Base-by-base conservation (phyloP, 176 grass and related monocot species). In the Phoenix dactylifera region DNA sequence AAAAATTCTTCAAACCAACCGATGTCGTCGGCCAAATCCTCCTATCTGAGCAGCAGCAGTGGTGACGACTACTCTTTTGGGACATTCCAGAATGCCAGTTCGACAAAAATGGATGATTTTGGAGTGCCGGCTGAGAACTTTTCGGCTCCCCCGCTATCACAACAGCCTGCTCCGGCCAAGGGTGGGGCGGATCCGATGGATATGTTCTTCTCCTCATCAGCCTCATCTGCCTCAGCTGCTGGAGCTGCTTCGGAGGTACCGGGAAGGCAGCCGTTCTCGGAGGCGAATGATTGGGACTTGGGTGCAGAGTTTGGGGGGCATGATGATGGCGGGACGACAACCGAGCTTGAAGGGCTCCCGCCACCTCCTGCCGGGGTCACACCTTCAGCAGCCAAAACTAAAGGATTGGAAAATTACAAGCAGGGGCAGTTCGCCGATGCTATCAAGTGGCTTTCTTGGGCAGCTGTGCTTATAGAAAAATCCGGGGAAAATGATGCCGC, bases 401-500 rank as follows among this genome's bases (percentile, higher is more conserved):
- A 88, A 55, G 93, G 92, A 54, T 70, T 91, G 87, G 93, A 97
- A 57, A 91, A 77, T 74, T 98, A 98, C 82, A 98, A 98, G 63
- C 73, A 86, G 51, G 93, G 93, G 57, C 93, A 93, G 70, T 98
- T 81, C 58, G 81, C 93, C 44, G 93, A 98, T 86, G 93, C 93
- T 26, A 98, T 98, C 57, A 98, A 98, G 72, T 98, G 87, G 87
- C 60, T 98, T 57, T 92, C 93, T 44, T 98, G 93, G 93, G 88
- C 88, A 59, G 58, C 89, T 62, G 26, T 86, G 56, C 88, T 98
- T 58, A 83, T 89, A 3, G 76, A 92, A 58, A 98, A 89, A 75
- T 74, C 81, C 15, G 82, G 87, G 24, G 83, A 89, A 56, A 51
- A 53, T 64, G 63, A 63, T 68, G 79, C 80, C 24, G 73, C 86